Evolutionary conservation across 148 eudicot species (phyloP).

Genomic region (Salicornia ramosissima): DNA sequence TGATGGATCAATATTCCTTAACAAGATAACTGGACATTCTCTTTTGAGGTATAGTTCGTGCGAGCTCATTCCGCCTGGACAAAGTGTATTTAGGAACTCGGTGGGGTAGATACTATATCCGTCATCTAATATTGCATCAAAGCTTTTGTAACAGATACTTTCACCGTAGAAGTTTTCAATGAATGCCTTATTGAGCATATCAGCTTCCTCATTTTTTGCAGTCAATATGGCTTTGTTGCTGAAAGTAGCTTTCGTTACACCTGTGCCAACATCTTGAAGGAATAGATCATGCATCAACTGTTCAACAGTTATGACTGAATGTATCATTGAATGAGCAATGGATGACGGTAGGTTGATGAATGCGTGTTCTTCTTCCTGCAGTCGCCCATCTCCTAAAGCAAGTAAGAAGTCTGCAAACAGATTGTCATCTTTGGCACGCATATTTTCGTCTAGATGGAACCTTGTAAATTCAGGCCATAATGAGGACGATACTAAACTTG

Average conservation of each 20-base stretch:
- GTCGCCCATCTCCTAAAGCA: neutral
- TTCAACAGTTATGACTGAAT: neutral
- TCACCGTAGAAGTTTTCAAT: neutral
- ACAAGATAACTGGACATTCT: neutral
- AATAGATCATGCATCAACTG: neutral
- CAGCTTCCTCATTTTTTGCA: neutral
- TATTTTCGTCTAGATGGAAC: neutral
- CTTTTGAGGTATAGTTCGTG: neutral
- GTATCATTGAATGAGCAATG: neutral
- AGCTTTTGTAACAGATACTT: neutral
- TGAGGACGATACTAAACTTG: constrained; percentile 3
- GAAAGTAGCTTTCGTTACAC: neutral
- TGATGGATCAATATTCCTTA: neutral
- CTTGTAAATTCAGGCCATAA: neutral
- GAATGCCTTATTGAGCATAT: neutral
- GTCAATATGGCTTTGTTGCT: neutral
- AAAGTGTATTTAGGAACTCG: neutral
- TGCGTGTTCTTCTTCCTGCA: neutral
- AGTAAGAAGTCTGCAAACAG: neutral
- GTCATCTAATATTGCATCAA: neutral
- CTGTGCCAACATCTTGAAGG: neutral
- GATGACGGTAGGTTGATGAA: neutral
- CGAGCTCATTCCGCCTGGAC: neutral
- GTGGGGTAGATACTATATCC: neutral
- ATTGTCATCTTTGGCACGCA: neutral